Evolutionary conservation across 306 rosid species (phyloP).

Genomic region (Fragaria nilgerrensis): DNA sequence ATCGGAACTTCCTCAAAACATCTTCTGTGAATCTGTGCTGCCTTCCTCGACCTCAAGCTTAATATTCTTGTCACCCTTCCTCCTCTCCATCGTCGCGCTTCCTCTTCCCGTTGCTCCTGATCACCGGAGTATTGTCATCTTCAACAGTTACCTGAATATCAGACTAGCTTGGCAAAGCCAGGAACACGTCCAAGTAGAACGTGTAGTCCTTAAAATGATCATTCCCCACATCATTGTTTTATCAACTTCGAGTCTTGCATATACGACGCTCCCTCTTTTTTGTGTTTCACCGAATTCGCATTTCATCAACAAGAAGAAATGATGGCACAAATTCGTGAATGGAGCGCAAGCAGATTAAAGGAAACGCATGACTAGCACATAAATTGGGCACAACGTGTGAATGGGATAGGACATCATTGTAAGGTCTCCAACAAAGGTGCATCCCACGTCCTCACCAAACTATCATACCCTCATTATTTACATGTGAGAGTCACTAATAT

Average conservation of each 20-base stretch:
- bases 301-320: not conserved
- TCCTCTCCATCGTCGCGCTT: slow-evolving; percentile 56
- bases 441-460: slow-evolving; percentile 6
- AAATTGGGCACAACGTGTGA: not conserved
- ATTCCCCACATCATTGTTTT: not conserved
- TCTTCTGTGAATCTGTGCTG: slow-evolving; percentile 29
- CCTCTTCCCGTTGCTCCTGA: slow-evolving; percentile 57
- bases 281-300: not conserved
- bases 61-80: slow-evolving; percentile 57
- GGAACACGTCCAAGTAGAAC: slow-evolving; percentile 62
- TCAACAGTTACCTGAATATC: slow-evolving; percentile 70
- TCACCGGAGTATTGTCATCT: slow-evolving; percentile 48
- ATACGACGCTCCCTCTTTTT: not conserved
- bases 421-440: not conserved
- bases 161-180: slow-evolving; percentile 55
- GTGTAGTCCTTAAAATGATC: slow-evolving; percentile 31
- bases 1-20: slow-evolving; percentile 38
- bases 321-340: not conserved
- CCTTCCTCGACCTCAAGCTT: slow-evolving; percentile 49
- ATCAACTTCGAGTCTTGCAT: not conserved
- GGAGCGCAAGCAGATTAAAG: no score
- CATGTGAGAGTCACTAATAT: not conserved
- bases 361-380: not conserved
- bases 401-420: not conserved
- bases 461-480: not conserved